Evolutionary conservation across 2,329 filamentous ascomycete genomes (phyloP).

Genomic region (Colletotrichum destructivum): DNA sequence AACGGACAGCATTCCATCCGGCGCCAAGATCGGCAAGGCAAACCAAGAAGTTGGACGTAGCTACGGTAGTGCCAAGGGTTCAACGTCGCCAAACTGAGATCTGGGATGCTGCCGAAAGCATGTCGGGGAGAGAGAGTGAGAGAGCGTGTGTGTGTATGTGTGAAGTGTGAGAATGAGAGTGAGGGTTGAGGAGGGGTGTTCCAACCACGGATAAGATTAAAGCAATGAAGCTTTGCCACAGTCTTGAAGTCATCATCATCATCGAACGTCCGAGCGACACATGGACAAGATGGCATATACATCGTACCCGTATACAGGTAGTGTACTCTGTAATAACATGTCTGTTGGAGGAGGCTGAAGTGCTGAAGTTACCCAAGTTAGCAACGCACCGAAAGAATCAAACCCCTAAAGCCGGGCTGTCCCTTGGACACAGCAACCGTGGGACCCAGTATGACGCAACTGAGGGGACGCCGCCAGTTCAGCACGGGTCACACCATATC

Average conservation of each 20-base stretch:
- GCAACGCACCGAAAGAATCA: neutral
- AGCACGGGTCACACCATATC: slow-evolving; percentile 36
- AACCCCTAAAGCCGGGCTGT: slow-evolving; percentile 14
- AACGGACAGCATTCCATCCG: slow-evolving; percentile 34
- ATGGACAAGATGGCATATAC: slow-evolving; percentile 24
- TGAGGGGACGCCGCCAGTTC: slow-evolving; percentile 39
- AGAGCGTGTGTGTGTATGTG: neutral
- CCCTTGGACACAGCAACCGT: slow-evolving; percentile 12
- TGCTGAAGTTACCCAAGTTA: neutral
- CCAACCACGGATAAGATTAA: neutral
- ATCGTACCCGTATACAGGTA: no score
- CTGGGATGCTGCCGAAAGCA: slow-evolving; percentile 26
- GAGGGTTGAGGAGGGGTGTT: neutral
- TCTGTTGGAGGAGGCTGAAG: slow-evolving; percentile 36
- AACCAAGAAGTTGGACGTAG: slow-evolving; percentile 36
- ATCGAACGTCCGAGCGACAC: slow-evolving; percentile 21
- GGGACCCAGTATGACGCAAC: slow-evolving; percentile 40
- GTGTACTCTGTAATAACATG: no score
- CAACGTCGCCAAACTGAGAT: slow-evolving; percentile 19
- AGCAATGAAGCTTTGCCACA: slow-evolving; percentile 10
- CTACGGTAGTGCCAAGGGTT: slow-evolving; percentile 30
- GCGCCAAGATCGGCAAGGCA: slow-evolving; percentile 37
- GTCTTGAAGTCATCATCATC: slow-evolving; percentile 19
- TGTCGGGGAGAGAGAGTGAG: neutral
- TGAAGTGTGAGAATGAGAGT: no score